Evolutionary conservation across 2,329 filamentous ascomycete genomes (phyloP), one percentile per base, ranked within the genome.

Genomic region (Kalaharituber pfeilii): DNA sequence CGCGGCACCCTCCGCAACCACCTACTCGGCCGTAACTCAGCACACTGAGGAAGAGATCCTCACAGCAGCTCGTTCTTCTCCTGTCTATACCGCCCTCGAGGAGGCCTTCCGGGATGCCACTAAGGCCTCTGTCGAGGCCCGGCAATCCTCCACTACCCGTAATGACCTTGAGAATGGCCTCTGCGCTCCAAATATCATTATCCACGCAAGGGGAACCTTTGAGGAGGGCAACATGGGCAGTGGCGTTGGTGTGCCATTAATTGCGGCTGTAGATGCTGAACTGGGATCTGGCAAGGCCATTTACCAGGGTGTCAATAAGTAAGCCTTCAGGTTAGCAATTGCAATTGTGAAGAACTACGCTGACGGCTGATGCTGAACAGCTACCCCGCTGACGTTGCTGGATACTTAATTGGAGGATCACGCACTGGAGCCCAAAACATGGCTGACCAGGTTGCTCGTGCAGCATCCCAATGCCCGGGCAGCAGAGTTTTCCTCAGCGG

Each of bases 121-220:
- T 20, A 45, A 45, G 20, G 9, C 13, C 11, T 20, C 2, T n/a
- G 42, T 45, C 11, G 42, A 15, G 20, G 13, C 42, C 15, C 11
- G 20, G 15, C 30, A n/a, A 36, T 11, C 42, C 13, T 36, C 47
- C 45, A 56, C 51, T 5, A 59, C 55, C 15, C 59, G 57, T 1
- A 56, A 57, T 18, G 59, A 60, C 2, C 51, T 60, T 2, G n/a
- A 47, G 9, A 33, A 49, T 3, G 52, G 55, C 13, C 44, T 49
- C 4, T 60, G 59, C 15, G 44, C 47, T 1, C 62, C 67, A 28
- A 69, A 75, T 57, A 77, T 74, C 6, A 65, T 78, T 51, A 72
- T 79, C 60, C 78, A 75, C 59, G 75, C 75, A n/a, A 71, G 75
- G 18, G 75, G 76, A 7, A 77, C 75, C 3, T 71, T 69, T 5